A percentile compares a stretch with the other conserved stretches of the same genome.
Evolutionary conservation across 2,329 filamentous ascomycete species (phyloP).

Genomic region (Colletotrichum orbiculare): DNA sequence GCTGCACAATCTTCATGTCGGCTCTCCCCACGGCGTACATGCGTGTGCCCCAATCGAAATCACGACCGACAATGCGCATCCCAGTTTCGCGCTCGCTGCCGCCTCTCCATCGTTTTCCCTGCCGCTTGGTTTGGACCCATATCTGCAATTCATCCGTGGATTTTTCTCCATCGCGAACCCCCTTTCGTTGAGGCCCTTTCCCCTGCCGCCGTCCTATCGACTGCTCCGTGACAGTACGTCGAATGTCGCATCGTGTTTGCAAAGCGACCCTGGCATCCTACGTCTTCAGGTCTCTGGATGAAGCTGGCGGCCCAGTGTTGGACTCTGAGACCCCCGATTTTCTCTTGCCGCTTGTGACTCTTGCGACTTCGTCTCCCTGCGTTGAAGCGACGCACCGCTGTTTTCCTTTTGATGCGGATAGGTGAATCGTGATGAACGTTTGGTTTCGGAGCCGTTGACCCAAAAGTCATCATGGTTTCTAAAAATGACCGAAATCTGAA

Average conservation of each 20-base stretch:
- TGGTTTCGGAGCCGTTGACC: too few species aligned
- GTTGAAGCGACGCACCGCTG: conserved; percentile 17
- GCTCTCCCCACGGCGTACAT: conserved; percentile 21
- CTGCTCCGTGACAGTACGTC: background rate
- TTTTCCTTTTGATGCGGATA: background rate
- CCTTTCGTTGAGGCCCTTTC: conserved; percentile 17
- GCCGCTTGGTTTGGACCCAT: conserved; percentile 24
- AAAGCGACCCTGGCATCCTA: conserved; percentile 18
- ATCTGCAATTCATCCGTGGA: conserved; percentile 11
- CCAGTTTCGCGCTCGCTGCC: conserved; percentile 19
- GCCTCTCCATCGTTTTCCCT: conserved; percentile 8
- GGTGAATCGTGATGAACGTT: too few species aligned
- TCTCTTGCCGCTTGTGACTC: conserved; percentile 24
- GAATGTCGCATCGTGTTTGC: conserved; percentile 23
- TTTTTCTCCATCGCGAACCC: conserved; percentile 5
- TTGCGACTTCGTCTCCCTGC: conserved; percentile 33
- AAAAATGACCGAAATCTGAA: conserved; percentile 3
- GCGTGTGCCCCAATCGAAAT: conserved; percentile 24
- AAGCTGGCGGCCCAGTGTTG: conserved; percentile 19
- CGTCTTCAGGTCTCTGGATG: conserved; percentile 24
- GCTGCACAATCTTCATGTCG: conserved; percentile 13
- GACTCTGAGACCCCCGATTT: conserved; percentile 19
- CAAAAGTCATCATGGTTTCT: background rate
- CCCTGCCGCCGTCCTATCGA: conserved; percentile 4
- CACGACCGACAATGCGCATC: conserved; percentile 29